Evolutionary conservation across 768 basidiomycete species (phyloP), one percentile per base, ranked within the genome.

Genomic region (Tremella yokohamensis): DNA sequence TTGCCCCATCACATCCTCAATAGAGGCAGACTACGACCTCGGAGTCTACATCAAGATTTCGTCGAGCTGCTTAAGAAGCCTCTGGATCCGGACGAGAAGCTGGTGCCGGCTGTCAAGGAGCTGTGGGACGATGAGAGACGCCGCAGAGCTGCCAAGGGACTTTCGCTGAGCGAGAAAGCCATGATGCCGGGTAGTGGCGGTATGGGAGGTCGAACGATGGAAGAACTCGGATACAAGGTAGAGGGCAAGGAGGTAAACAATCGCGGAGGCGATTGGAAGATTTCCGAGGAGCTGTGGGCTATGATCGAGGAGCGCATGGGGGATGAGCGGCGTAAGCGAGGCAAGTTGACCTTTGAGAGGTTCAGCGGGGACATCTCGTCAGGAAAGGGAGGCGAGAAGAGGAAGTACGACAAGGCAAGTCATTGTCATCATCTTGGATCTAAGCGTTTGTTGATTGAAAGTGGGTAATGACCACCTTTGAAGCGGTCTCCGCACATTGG

Each of bases 121-220:
- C 80, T 98, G 1, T 99, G 94, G 94, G 89, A 93, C 51, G 92
- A 97, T 67, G 94, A 99, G 77, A 84, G 88, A n/a, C 80, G 81
- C 11, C 83, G 91, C 8, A 82, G 93, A 18, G 74, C 76, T 22
- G 80, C 80, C 2, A 82, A 81, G 34, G 90, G 90, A 1, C 80
- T 92, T 34, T 70, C 83, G 58, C 85, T 90, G 4, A 83, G 56
- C 12, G 66, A 87, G 16, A 87, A 88, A 12, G 83, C 83, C 42
- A 79, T 90, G 56, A 88, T 90, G 13, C 76, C 83, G 34, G 86
- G 87, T 72, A 82, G 81, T 66, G 86, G 83, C 60, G 81, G 82
- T 7, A 67, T 62, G 59, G 71, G 66, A 24, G 69, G 64, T 8
- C 38, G 69, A 38, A 55, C 53, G 12, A 70, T 59, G 62, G 62